Evolutionary conservation across 2,329 filamentous ascomycete genomes (phyloP).

Genomic region (Diplodia sapinea): DNA sequence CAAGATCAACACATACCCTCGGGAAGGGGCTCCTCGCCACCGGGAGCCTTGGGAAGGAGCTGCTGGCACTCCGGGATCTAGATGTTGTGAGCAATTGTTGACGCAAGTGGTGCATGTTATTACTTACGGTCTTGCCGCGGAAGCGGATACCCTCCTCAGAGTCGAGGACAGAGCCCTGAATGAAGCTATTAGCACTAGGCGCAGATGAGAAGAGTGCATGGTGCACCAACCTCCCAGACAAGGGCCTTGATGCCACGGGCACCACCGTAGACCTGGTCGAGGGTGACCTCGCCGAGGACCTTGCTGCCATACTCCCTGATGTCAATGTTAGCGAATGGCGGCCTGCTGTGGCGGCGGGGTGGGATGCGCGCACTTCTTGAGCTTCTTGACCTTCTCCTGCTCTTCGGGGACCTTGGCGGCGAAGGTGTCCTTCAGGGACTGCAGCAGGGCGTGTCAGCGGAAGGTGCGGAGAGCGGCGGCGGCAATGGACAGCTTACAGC

Average conservation of each 20-base stretch:
- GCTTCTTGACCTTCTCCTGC: constrained; percentile 98
- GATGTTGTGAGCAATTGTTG: constrained; percentile 37
- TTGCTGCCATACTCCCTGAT: constrained; percentile 89
- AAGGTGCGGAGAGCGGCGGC: constrained; percentile 32
- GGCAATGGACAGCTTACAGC: constrained; percentile 64
- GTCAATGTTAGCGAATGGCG: constrained; percentile 40
- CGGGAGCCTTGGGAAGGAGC: constrained; percentile 93
- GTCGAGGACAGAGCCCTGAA: constrained; percentile 87
- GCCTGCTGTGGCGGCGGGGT: constrained; percentile 29
- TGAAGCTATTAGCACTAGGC: constrained; percentile 29
- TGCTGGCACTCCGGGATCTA: constrained; percentile 97
- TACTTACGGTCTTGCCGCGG: constrained; percentile 84
- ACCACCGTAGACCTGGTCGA: constrained; percentile 99
- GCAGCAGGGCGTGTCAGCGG: constrained; percentile 34
- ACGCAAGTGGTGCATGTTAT: neutral
- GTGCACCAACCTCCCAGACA: constrained; percentile 79
- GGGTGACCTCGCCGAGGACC: constrained; percentile 95
- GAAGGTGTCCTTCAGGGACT: constrained; percentile 99
- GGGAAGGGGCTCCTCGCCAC: constrained; percentile 94
- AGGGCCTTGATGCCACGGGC: constrained; percentile 98
- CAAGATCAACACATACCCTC: constrained; percentile 66
- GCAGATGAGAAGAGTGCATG: constrained; percentile 5
- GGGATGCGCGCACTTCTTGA: constrained; percentile 77
- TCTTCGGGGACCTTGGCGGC: constrained; percentile 93
- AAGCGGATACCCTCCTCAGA: constrained; percentile 99